Conservation (phyloP, 495 filamentous ascomycete genomes). For the Clohesyomyces aquaticus region DNA sequence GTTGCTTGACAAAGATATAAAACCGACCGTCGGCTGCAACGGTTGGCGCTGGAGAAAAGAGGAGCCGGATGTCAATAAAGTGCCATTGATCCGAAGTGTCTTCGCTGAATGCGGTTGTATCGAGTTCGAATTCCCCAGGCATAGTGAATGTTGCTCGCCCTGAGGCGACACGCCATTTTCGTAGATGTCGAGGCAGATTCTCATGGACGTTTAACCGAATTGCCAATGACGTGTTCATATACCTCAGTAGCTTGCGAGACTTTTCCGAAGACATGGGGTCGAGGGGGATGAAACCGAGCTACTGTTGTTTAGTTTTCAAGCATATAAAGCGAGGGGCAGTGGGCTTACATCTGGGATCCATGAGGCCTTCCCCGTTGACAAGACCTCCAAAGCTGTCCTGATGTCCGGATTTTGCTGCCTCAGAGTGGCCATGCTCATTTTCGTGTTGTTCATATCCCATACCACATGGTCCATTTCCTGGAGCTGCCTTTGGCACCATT, state of each 20-base stretch:
- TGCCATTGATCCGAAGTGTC: conserved; percentile 79
- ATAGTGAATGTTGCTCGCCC: conserved; percentile 88
- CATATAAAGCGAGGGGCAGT: conserved; percentile 3
- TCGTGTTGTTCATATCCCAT: conserved; percentile 67
- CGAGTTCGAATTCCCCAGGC: conserved; percentile 85
- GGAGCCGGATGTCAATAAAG: conserved; percentile 88
- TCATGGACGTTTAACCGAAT: conserved; percentile 75
- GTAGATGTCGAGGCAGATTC: conserved; percentile 74
- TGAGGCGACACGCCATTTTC: conserved; percentile 70
- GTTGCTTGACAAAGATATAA: conserved; percentile 65
- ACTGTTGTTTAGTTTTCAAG: conserved; percentile 17
- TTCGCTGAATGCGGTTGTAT: conserved; percentile 84
- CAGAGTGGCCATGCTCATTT: conserved; percentile 62
- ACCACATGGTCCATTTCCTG: conserved; percentile 60
- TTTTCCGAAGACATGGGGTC: conserved; percentile 68
- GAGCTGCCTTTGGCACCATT: conserved; percentile 67
- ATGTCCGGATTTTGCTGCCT: conserved; percentile 88
- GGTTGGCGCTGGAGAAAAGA: conserved; percentile 70
- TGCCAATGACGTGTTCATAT: conserved; percentile 80
- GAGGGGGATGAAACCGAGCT: conserved; percentile 79
- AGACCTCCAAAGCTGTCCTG: conserved; percentile 80
- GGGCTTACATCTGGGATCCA: conserved; percentile 75
- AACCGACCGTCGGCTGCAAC: conserved; percentile 49
- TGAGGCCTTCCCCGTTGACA: conserved; percentile 72
- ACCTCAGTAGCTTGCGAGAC: conserved; percentile 68